Base-by-base conservation (phyloP, 169 alveolate genomes). In the Eimeria necatrix region DNA sequence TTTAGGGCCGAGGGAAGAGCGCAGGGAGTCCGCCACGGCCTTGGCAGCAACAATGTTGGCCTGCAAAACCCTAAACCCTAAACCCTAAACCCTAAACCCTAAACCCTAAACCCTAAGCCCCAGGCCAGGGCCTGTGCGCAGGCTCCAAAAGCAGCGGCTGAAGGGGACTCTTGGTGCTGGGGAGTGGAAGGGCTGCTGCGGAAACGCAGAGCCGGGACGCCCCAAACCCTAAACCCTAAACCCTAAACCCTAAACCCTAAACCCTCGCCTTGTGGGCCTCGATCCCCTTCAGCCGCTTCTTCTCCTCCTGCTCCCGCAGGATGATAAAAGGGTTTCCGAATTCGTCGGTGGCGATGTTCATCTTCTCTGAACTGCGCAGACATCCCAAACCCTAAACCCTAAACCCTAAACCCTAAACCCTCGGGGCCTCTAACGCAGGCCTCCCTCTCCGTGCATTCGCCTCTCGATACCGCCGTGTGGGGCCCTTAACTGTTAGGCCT, bases 1-100 rank as follows among this genome's bases (percentile, higher is more conserved):
- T 94, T 99, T 98, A 24, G 99, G 99, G 0, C 99, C 99, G 92
- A 99, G 98, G 24, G 99, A 99, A 84, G 99, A 98, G 91, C 98
- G 97, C 90, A 99, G 97, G 22, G 99, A 97, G 95, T 98, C 98
- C 9, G 99, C 99, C 12, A 99, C 99, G 32, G 99, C 98, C 90
- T 98, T 96, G 5, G 99, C 99, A n/a, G 99, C 99, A 93, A 98
- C 81, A 52, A 99, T 99, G 96, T 99, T 98, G 61, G 99, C 98
- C 97, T 98, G 98, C 46, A 78, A 32, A 26, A 49, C 70, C 64
- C 88, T 12, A 74, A 41, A 51, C 88, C 41, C 48, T 18, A 78
- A 49, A 51, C 70, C 70, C 41, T 20, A 78, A 49, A 48, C 70
- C 70, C 22, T 51, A 78, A 78, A 78, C 49, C 64, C 88, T 24